Evolutionary conservation across 1,284 basidiomycete species (phyloP).

Genomic region (Irpex rosettiformis): DNA sequence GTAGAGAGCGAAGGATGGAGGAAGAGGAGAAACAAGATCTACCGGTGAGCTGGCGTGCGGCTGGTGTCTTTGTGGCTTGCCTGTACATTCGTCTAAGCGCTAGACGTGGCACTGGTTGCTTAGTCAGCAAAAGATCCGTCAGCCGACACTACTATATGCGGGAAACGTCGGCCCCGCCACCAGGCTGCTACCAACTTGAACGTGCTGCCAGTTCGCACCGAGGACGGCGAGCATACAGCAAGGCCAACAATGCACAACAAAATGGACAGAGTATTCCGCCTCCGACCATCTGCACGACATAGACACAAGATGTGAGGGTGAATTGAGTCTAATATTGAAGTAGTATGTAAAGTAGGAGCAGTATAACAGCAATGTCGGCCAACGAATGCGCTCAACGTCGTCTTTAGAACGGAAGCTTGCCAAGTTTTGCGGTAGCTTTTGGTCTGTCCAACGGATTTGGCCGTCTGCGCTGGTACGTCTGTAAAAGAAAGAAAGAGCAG

Average conservation of each 20-base stretch:
- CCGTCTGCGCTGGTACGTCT: conserved; percentile 15
- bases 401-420: conserved; percentile 16
- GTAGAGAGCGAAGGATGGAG: conserved; percentile 8
- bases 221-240: no score
- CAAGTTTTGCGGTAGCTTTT: conserved; percentile 10
- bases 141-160: background rate
- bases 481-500: background rate
- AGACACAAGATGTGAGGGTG: background rate
- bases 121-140: background rate
- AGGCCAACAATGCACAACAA: no score
- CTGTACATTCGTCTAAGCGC: background rate
- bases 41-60: conserved; percentile 15
- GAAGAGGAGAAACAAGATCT: conserved; percentile 3
- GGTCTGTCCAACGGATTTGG: conserved; percentile 14
- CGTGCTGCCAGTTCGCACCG: no score
- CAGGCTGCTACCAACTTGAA: background rate
- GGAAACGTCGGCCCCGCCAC: background rate
- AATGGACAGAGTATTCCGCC: no score
- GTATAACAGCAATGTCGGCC: background rate
- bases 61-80: conserved; percentile 7
- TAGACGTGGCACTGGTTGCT: conserved; percentile 10
- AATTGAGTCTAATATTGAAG: background rate
- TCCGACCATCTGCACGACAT: no score
- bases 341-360: background rate
- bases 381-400: background rate